Evolutionary conservation across 176 grass and related monocot genomes (phyloP).

Genomic region (Guadua angustifolia): DNA sequence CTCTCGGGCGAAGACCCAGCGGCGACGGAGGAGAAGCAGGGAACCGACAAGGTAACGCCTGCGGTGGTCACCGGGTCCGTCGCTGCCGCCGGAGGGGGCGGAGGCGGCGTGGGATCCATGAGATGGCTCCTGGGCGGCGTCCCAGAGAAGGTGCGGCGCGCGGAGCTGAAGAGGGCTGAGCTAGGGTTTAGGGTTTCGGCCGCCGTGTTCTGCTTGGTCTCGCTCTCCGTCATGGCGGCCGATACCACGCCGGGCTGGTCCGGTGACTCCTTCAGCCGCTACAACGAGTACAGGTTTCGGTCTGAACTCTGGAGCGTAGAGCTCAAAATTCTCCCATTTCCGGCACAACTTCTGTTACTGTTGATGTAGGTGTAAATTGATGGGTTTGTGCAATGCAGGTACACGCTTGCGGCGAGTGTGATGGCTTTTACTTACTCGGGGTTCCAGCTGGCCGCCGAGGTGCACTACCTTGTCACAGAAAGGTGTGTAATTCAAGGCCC

Average conservation of each 20-base stretch:
- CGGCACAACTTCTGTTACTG: not conserved
- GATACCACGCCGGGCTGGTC: constrained; percentile 70
- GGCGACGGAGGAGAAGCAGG: constrained; percentile 40
- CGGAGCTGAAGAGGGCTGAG: constrained; percentile 55
- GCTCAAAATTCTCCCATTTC: not conserved
- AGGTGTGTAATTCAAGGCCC: constrained; percentile 47
- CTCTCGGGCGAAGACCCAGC: constrained; percentile 49
- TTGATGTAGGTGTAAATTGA: constrained; percentile 30
- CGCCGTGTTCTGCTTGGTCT: constrained; percentile 61
- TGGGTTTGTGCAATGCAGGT: constrained; percentile 54
- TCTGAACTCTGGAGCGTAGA: not conserved
- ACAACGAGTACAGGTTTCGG: constrained; percentile 77
- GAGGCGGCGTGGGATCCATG: constrained; percentile 38
- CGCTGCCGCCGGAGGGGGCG: not conserved
- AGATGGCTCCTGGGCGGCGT: constrained; percentile 42
- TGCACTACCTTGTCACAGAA: constrained; percentile 48
- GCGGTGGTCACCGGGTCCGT: not conserved
- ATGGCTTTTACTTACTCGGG: constrained; percentile 71
- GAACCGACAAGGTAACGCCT: constrained; percentile 42
- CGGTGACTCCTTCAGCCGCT: constrained; percentile 73
- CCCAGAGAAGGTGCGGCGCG: constrained; percentile 45
- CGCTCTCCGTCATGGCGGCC: constrained; percentile 68
- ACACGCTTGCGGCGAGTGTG: constrained; percentile 60
- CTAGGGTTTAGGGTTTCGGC: constrained; percentile 68
- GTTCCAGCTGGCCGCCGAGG: constrained; percentile 63